Evolutionary conservation across 169 alveolate species (phyloP).

Genomic region (Cyclospora cayetanensis): DNA sequence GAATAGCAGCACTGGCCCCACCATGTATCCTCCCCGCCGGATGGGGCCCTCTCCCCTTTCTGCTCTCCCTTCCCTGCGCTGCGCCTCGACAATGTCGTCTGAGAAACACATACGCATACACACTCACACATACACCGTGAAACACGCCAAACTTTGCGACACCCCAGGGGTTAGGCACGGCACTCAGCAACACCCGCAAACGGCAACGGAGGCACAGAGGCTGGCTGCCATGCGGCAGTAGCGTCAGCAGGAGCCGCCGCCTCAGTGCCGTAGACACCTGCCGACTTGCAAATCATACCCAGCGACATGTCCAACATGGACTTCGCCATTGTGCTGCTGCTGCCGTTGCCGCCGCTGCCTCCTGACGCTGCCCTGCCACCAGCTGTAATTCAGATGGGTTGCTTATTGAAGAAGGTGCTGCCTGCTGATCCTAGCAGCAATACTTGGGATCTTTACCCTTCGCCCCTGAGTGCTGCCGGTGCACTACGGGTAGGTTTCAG

Average conservation of each 20-base stretch:
- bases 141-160: not conserved
- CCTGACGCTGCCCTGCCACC: not conserved
- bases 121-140: too few species aligned
- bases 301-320: not conserved
- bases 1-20: not conserved
- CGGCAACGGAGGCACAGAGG: too few species aligned
- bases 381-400: too few species aligned
- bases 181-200: not conserved
- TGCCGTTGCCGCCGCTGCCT: not conserved
- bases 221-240: not conserved
- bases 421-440: too few species aligned
- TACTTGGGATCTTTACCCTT: too few species aligned
- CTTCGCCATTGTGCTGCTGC: not conserved
- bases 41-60: conserved; percentile 4
- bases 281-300: not conserved
- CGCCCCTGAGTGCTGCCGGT: too few species aligned
- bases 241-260: not conserved
- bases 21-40: conserved; percentile 10
- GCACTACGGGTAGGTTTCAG: too few species aligned
- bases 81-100: conserved; percentile 26
- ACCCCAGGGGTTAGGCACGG: not conserved
- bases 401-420: too few species aligned
- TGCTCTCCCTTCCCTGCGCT: not conserved
- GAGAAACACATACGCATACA: not conserved
- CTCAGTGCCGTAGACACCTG: not conserved